Conservation (phyloP, 2,329 filamentous ascomycete species). For the Talaromyces sp. region DNA sequence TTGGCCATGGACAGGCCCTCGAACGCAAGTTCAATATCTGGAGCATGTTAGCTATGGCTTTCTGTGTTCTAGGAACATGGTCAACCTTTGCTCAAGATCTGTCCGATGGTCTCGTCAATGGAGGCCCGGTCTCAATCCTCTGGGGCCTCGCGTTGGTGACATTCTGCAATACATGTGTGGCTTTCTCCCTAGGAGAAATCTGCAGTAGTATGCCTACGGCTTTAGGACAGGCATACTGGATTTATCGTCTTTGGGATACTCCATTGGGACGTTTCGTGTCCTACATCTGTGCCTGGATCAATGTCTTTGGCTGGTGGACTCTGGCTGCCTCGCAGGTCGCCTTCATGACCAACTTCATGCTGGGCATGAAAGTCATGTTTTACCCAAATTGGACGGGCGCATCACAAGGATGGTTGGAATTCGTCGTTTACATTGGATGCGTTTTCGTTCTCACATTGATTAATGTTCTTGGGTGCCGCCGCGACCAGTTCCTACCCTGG, state of each 20-base stretch:
- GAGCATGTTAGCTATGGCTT: slow-evolving; percentile 61
- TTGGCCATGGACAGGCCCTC: slow-evolving; percentile 47
- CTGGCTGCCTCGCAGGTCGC: slow-evolving; percentile 58
- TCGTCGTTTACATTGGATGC: slow-evolving; percentile 57
- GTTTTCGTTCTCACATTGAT: slow-evolving; percentile 52
- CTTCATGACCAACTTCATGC: slow-evolving; percentile 61
- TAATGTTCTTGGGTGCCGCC: slow-evolving; percentile 56
- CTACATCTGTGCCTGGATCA: slow-evolving; percentile 63
- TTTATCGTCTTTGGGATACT: slow-evolving; percentile 46
- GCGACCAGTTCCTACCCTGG: slow-evolving; percentile 50
- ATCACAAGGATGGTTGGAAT: slow-evolving; percentile 54
- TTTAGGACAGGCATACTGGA: slow-evolving; percentile 62
- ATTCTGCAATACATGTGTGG: slow-evolving; percentile 56
- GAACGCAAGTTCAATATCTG: slow-evolving; percentile 54
- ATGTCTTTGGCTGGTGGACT: slow-evolving; percentile 62
- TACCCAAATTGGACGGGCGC: slow-evolving; percentile 50
- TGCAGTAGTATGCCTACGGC: slow-evolving; percentile 63
- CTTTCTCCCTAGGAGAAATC: slow-evolving; percentile 58
- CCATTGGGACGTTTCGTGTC: slow-evolving; percentile 52
- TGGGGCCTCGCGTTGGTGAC: slow-evolving; percentile 58
- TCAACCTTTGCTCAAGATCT: slow-evolving; percentile 59
- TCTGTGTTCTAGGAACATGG: slow-evolving; percentile 60
- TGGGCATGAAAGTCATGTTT: slow-evolving; percentile 59
- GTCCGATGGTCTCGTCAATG: slow-evolving; percentile 55
- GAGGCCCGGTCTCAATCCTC: slow-evolving; percentile 57